Evolutionary conservation across 139 green algal genomes (phyloP).

Genomic region (Volvox reticuliferus): DNA sequence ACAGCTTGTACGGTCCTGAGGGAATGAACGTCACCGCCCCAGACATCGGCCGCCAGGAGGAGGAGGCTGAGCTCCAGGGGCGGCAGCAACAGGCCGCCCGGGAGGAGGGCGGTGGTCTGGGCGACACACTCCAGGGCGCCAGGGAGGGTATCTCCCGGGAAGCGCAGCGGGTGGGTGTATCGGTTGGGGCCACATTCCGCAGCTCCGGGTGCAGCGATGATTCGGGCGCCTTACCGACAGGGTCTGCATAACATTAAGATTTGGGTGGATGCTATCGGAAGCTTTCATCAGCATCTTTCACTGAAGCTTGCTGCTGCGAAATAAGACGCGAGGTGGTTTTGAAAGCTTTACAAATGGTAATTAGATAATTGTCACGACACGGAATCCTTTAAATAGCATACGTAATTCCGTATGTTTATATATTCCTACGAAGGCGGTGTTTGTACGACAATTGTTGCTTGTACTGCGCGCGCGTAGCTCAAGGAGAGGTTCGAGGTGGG

Average conservation of each 20-base stretch:
- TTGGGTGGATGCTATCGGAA: neutral
- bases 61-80: neutral
- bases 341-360: neutral
- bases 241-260: neutral
- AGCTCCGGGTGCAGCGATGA: neutral
- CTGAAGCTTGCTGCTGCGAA: neutral
- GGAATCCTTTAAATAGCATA: neutral
- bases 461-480: neutral
- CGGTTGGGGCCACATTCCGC: too few relatives aligned
- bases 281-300: neutral
- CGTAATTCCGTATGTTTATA: neutral
- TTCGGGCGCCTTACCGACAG: neutral
- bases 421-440: neutral
- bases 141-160: neutral
- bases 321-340: neutral
- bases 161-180: neutral
- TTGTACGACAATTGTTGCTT: neutral
- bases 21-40: slow-evolving; percentile 6
- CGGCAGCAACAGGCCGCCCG: too few relatives aligned
- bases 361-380: neutral
- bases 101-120: neutral
- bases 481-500: slow-evolving; percentile 10
- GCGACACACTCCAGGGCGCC: neutral
- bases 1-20: slow-evolving; percentile 20
- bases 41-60: neutral